phyloP scores from a whole-genome alignment of 768 basidiomycete genomes.

The Trichaptum fuscoviolaceum region DNA sequence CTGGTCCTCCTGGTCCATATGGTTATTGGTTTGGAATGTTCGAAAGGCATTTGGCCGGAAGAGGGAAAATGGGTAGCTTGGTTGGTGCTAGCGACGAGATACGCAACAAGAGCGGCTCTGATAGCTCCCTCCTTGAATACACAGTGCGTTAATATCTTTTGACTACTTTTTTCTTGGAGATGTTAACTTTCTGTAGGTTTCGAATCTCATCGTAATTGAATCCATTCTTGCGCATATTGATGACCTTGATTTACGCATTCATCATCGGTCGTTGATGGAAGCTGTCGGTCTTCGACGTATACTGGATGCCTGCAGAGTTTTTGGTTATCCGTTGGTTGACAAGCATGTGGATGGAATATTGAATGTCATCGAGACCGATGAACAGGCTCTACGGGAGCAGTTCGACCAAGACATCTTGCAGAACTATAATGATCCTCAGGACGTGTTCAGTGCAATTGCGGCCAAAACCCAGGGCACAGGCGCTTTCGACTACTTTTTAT shows the following conservation, averaged over 20 bases:
- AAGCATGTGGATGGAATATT: slow-evolving; percentile 60
- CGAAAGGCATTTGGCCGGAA: slow-evolving; percentile 67
- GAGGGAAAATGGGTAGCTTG: slow-evolving; percentile 91
- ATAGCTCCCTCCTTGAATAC: slow-evolving; percentile 75
- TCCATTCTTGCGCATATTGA: slow-evolving; percentile 59
- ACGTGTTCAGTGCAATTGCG: slow-evolving; percentile 80
- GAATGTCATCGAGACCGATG: slow-evolving; percentile 65
- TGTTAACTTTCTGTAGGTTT: slow-evolving; percentile 35
- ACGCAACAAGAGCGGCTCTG: slow-evolving; percentile 56
- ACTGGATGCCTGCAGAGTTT: slow-evolving; percentile 59
- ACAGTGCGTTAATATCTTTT: slow-evolving; percentile 51
- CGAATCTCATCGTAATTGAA: slow-evolving; percentile 71
- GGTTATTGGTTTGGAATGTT: slow-evolving; percentile 88
- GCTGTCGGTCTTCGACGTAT: slow-evolving; percentile 75
- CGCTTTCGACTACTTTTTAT: slow-evolving; percentile 80
- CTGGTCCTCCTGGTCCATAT: slow-evolving; percentile 57
- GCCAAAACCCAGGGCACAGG: slow-evolving; percentile 72
- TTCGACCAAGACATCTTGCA: slow-evolving; percentile 72
- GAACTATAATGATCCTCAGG: slow-evolving; percentile 75
- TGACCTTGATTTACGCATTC: slow-evolving; percentile 79
- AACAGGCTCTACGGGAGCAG: slow-evolving; percentile 62
- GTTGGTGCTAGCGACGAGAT: slow-evolving; percentile 95
- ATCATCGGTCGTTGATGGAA: slow-evolving; percentile 88
- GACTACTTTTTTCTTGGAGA: not conserved
- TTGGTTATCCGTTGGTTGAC: slow-evolving; percentile 61